Base-by-base conservation (phyloP, 169 alveolate genomes). In the Plasmodium gallinaceum region DNA sequence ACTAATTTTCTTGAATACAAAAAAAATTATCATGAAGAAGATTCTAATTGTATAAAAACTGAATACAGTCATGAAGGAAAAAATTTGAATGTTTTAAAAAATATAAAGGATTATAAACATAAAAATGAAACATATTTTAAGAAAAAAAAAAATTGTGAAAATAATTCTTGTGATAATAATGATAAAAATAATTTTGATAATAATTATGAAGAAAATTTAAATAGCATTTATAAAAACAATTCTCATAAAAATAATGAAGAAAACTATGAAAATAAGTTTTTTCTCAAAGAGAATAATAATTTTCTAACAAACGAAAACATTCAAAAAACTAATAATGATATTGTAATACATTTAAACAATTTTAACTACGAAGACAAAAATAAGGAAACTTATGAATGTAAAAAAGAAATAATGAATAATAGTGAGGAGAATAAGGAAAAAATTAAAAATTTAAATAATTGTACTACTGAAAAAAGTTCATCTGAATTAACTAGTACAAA, bases 1-100 rank as follows among this genome's bases (percentile, higher is more conserved):
- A 18, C 91, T 6, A 83, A 62, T 58, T 58, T 66, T 7, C 54
- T 83, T 5, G 86, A 83, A 10, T 22, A 60, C 8, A 20, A 57
- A 8, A 7, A 46, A 9, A 4, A 69, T 69, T 1, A 7, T 37
- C 5, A 43, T 66, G 26, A 73, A 4, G 58, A 39, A 32, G 16
- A 51, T 71, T 2, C 32, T 7, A 12, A 22, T 22, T 9, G 4
- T n/a, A 66, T 37, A 7, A 66, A 52, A 42, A 52, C 10, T 10
- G 16, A 18, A 24, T 26, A 54, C 14, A 54, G 10, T 0, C 2
- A 54, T 3, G 22, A 54, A n/a, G 64, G 12, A 16, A 54, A 54
- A 54, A 54, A 54, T 54, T 6, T 10, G 8, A 54, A 16, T 0
- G 4, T 32, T 32, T 32, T 32, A 32, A 32, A 32, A 1, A 32